These are phyloP conservation scores for Cryptococcus sp. DNA, from an alignment of 1,284 basidiomycete genomes.

Conservation along the genomic window DNA sequence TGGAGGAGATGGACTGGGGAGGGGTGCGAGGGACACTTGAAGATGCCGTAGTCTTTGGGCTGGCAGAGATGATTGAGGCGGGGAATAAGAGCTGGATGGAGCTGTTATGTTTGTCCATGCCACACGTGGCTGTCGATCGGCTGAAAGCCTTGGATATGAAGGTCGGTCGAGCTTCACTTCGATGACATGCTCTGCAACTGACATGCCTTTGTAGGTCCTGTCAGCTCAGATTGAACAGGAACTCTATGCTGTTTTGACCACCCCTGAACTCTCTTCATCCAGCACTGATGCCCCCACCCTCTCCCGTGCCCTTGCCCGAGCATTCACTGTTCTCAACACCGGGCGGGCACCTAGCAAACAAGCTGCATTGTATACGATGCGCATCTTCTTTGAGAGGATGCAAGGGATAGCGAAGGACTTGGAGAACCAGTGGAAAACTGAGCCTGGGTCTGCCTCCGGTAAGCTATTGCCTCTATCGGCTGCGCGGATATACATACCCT, in stretches of 20 bases:
- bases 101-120: slow-evolving; percentile 17
- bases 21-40: slow-evolving; percentile 22
- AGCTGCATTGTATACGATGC: not conserved
- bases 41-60: slow-evolving; percentile 24
- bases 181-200: too few species aligned
- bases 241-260: not conserved
- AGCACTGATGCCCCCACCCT: too few species aligned
- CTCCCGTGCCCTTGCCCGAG: too few species aligned
- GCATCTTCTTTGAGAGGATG: slow-evolving; percentile 14
- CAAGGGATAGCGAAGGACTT: not conserved
- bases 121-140: slow-evolving; percentile 12
- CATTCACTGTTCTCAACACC: too few species aligned
- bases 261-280: too few species aligned
- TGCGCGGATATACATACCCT: not conserved
- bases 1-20: slow-evolving; percentile 27
- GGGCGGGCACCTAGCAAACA: not conserved
- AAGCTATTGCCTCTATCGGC: not conserved
- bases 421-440: not conserved
- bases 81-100: slow-evolving; percentile 8
- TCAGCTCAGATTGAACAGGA: not conserved
- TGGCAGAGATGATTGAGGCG: slow-evolving; percentile 11
- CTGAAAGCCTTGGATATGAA: slow-evolving; percentile 24
- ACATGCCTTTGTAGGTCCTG: slow-evolving; percentile 5
- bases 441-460: not conserved
- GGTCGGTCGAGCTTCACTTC: slow-evolving; percentile 16